Evolutionary conservation across 2,329 filamentous ascomycete genomes (phyloP).

Genomic region (Verticillium tricorpus): DNA sequence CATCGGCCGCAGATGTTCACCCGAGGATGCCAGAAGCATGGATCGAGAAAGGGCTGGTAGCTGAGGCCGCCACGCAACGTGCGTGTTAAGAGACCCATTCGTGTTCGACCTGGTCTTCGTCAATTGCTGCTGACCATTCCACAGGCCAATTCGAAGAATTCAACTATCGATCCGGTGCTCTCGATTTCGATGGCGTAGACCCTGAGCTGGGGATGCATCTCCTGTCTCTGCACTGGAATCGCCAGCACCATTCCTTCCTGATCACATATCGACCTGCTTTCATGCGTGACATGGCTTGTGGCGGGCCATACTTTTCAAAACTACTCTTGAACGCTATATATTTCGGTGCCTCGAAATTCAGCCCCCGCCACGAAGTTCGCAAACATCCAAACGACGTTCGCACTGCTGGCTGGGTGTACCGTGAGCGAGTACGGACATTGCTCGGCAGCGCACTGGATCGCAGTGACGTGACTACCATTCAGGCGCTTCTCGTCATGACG

Average conservation of each 20-base stretch:
- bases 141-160: constrained; percentile 42
- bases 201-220: constrained; percentile 47
- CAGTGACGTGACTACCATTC: constrained; percentile 49
- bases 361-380: constrained; percentile 37
- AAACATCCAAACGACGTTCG: constrained; percentile 38
- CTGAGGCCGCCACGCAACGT: constrained; percentile 41
- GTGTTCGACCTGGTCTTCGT: background rate
- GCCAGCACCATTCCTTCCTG: constrained; percentile 43
- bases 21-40: constrained; percentile 29
- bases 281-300: constrained; percentile 47
- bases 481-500: constrained; percentile 47
- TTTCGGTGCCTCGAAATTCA: constrained; percentile 41
- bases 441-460: constrained; percentile 40
- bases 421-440: constrained; percentile 39
- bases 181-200: constrained; percentile 53
- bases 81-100: background rate
- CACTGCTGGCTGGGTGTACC: constrained; percentile 44
- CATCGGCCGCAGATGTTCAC: constrained; percentile 9
- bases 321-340: constrained; percentile 51
- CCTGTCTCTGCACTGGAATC: constrained; percentile 47
- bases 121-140: background rate
- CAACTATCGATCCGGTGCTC: constrained; percentile 36
- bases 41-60: constrained; percentile 40
- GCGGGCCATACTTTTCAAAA: constrained; percentile 53
- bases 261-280: constrained; percentile 49